A percentile compares a stretch with the other conserved stretches of the same genome.
These are phyloP conservation scores for Bremia lactucae DNA, from an alignment of 352 stramenopile genomes.

Conservation along the genomic window DNA sequence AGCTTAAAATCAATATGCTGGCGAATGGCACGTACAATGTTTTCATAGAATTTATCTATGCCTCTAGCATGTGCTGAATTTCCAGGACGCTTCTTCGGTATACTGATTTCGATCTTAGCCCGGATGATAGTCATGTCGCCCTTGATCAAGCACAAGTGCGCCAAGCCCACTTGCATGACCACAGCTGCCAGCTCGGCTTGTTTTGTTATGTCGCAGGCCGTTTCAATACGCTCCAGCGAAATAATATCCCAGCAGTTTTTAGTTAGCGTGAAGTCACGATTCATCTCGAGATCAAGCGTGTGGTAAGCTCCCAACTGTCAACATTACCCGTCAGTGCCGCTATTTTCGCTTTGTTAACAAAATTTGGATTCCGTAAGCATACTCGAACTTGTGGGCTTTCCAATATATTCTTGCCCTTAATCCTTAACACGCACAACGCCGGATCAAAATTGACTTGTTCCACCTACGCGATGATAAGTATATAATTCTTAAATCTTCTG, in stretches of 20 bases:
- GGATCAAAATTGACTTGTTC: conserved; percentile 96
- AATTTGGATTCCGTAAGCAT: conserved; percentile 7
- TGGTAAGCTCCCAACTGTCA: conserved; percentile 92
- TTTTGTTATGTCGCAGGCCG: conserved; percentile 89
- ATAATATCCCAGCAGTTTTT: conserved; percentile 98
- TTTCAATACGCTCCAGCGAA: conserved; percentile 93
- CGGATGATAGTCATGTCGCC: conserved; percentile 93
- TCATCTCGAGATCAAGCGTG: conserved; percentile 94
- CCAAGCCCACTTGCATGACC: conserved; percentile 93
- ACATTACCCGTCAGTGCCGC: conserved; percentile 1
- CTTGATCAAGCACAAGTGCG: conserved; percentile 96
- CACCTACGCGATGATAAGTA: conserved; percentile 39
- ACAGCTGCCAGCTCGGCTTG: conserved; percentile 93
- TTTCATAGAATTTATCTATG: conserved; percentile 93
- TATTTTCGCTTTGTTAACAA: neutral
- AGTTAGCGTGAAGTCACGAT: conserved; percentile 92
- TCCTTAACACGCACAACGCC: conserved; percentile 85
- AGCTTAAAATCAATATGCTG: conserved; percentile 95
- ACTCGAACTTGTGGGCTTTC: conserved; percentile 93
- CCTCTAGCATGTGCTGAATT: conserved; percentile 90
- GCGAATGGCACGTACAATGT: conserved; percentile 91
- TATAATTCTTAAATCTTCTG: neutral
- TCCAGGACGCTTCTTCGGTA: conserved; percentile 95
- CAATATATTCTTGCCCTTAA: conserved; percentile 90
- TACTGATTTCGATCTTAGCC: conserved; percentile 92